Base-by-base conservation (phyloP, 1,139 yeast species). In the Scheffersomyces cryptocercus region DNA sequence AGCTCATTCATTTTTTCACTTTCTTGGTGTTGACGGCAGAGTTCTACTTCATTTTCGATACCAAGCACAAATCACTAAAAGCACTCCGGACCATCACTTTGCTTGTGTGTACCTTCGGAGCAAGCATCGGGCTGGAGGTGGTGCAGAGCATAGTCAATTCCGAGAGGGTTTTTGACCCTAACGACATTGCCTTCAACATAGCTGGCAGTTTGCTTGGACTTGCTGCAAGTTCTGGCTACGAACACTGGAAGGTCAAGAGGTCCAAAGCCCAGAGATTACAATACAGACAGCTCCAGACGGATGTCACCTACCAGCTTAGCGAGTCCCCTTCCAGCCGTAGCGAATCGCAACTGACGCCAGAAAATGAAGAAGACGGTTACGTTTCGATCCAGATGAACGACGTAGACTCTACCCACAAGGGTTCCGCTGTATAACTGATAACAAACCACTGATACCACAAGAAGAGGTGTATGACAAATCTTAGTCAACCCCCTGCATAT, bases 31-130 rank as follows among this genome's bases (percentile, higher is more conserved):
- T 82, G 11, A 78, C 85, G 1, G 55, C 67, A 26, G 78, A 77
- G 43, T 79, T 82, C 55, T 82, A 79, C 67, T 79, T 81, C 68
- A 58, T 81, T 7, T 64, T 81, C 42, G 82, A 81, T 37, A 59
- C 70, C 28, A 53, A 51, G n/a, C 58, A 56, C 36, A 62, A 60
- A 43, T 62, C 67, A 7, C 60, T 73, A 47, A 67, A 73, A 45
- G 58, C 68, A 9, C 59, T 77, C 44, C 61, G 69, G 30, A 64
- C 66, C 38, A 47, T 76, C 36, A 77, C 86, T 1, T 54, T 75
- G 13, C 44, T 67, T 1, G 65, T 68, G 14, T 77, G 84, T 53
- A 70, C 81, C 4, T 42, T 68, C 2, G 61, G 69, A 1, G 82
- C 75, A 3, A 68, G 82, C 28, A 60, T 81, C 12, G 67, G 71